These are phyloP conservation scores for Luffa acutangula DNA, from an alignment of 306 rosid genomes.

Conservation along the genomic window DNA sequence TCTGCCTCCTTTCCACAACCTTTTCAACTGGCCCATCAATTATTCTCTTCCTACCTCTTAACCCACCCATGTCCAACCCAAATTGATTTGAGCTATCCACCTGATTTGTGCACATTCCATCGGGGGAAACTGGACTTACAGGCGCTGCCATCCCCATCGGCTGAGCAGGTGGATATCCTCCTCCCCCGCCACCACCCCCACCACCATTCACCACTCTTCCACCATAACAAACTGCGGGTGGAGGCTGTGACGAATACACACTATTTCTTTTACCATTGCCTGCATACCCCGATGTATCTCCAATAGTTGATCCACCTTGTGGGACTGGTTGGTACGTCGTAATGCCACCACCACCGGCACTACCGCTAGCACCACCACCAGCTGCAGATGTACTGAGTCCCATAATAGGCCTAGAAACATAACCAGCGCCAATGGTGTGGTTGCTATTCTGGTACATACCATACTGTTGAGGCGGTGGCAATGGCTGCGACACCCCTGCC, in stretches of 20 bases:
- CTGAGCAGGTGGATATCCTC: constrained; percentile 32
- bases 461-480: constrained; percentile 23
- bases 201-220: constrained; percentile 52
- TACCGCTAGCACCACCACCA: neutral
- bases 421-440: constrained; percentile 21
- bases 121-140: constrained; percentile 56
- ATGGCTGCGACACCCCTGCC: constrained; percentile 10
- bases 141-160: constrained; percentile 35
- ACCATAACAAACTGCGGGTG: constrained; percentile 32
- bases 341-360: constrained; percentile 21
- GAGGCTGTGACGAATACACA: constrained; percentile 16
- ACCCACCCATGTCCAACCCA: constrained; percentile 48
- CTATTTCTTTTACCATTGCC: constrained; percentile 39
- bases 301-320: constrained; percentile 21
- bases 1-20: constrained; percentile 90
- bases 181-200: constrained; percentile 39
- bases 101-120: constrained; percentile 39
- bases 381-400: constrained; percentile 18
- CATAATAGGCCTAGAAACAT: constrained; percentile 23
- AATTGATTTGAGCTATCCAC: constrained; percentile 34
- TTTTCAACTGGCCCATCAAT: constrained; percentile 76
- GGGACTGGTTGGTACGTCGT: constrained; percentile 26
- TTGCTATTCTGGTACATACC: constrained; percentile 29
- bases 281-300: constrained; percentile 37
- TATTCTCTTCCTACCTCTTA: constrained; percentile 68